Conservation (phyloP, 768 basidiomycete genomes). For the Boletus huronensis region DNA sequence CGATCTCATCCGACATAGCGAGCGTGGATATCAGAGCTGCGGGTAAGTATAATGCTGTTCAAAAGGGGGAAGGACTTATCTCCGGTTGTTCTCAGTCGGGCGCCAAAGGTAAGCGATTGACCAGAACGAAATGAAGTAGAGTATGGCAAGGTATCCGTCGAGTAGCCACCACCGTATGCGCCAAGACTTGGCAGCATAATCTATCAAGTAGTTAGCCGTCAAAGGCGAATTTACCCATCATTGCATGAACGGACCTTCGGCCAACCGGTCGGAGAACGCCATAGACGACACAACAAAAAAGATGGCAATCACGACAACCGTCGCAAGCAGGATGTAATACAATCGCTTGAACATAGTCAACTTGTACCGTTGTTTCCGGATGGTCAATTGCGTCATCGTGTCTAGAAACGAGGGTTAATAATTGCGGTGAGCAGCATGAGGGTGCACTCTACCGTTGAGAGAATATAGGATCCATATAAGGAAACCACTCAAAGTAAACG, state of each 20-base stretch:
- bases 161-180: slow-evolving; percentile 91
- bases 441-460: slow-evolving; percentile 63
- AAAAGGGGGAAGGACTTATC: slow-evolving; percentile 47
- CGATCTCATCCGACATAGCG: slow-evolving; percentile 94
- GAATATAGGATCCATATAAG: slow-evolving; percentile 94
- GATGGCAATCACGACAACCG: slow-evolving; percentile 75
- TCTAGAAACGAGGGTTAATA: slow-evolving; percentile 41
- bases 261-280: slow-evolving; percentile 85
- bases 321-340: slow-evolving; percentile 77
- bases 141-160: slow-evolving; percentile 89
- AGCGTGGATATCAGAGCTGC: slow-evolving; percentile 53
- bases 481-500: slow-evolving; percentile 94
- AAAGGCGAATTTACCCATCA: not conserved
- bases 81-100: slow-evolving; percentile 84
- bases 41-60: slow-evolving; percentile 15
- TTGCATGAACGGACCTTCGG: slow-evolving; percentile 61
- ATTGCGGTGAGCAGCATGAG: not conserved
- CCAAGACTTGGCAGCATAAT: slow-evolving; percentile 92
- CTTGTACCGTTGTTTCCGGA: slow-evolving; percentile 85
- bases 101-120: slow-evolving; percentile 90
- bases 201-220: slow-evolving; percentile 37
- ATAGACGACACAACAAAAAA: slow-evolving; percentile 94
- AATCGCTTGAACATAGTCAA: slow-evolving; percentile 84
- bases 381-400: slow-evolving; percentile 82
- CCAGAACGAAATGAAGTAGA: slow-evolving; percentile 80